Percentiles rank a stretch among this genome's conserved stretches.
Evolutionary conservation across 2,329 filamentous ascomycete species (phyloP).

Genomic region (Aureobasidium sp.): DNA sequence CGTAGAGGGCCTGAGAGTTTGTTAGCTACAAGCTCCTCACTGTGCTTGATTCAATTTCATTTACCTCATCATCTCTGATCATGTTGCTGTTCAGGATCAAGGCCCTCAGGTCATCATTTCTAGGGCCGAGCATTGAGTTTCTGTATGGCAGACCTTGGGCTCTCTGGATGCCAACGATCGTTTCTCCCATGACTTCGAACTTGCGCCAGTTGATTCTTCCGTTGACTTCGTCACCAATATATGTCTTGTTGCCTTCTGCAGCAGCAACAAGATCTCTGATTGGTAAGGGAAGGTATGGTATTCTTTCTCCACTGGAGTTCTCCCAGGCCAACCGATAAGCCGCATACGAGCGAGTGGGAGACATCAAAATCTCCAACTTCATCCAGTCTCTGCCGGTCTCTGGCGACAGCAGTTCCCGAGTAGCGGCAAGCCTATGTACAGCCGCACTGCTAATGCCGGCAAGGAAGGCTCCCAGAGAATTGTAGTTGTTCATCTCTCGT

Average conservation of each 20-base stretch:
- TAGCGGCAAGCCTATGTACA: slow-evolving; percentile 74
- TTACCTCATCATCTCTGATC: slow-evolving; percentile 78
- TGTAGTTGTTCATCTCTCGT: slow-evolving; percentile 92
- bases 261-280: slow-evolving; percentile 84
- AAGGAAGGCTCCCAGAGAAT: slow-evolving; percentile 85
- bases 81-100: slow-evolving; percentile 76
- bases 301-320: slow-evolving; percentile 80
- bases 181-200: slow-evolving; percentile 91
- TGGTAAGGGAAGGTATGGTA: slow-evolving; percentile 88
- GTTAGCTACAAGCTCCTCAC: not conserved
- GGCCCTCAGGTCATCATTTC: slow-evolving; percentile 62
- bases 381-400: slow-evolving; percentile 76
- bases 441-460: slow-evolving; percentile 85
- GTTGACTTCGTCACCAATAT: slow-evolving; percentile 52
- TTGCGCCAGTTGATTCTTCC: slow-evolving; percentile 90
- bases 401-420: slow-evolving; percentile 63
- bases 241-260: slow-evolving; percentile 85
- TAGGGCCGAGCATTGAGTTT: slow-evolving; percentile 29
- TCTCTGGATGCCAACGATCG: slow-evolving; percentile 81
- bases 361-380: slow-evolving; percentile 84
- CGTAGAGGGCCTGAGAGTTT: slow-evolving; percentile 15
- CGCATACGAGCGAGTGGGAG: slow-evolving; percentile 83
- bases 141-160: slow-evolving; percentile 76
- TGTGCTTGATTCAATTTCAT: slow-evolving; percentile 25
- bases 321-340: slow-evolving; percentile 97